Conservation (phyloP, 176 grass and related monocot species). For the Oryza nivara region DNA sequence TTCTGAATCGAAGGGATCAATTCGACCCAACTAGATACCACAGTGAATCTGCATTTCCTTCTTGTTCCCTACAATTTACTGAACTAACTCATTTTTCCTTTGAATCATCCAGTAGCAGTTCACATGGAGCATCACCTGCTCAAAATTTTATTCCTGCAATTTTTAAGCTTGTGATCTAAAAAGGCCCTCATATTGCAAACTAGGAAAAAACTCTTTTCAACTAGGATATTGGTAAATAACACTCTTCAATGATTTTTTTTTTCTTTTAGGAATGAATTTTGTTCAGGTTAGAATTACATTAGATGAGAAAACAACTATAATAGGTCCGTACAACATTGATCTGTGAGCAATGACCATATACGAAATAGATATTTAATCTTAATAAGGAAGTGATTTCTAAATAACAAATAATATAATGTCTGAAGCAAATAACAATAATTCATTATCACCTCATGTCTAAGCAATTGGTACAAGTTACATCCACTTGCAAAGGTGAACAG, state of each 20-base stretch:
- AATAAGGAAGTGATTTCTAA: constrained; percentile 4
- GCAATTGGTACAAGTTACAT: background rate
- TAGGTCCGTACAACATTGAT: background rate
- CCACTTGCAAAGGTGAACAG: constrained; percentile 18
- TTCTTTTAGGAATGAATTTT: background rate
- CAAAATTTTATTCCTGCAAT: background rate
- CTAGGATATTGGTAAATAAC: background rate
- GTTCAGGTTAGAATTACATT: background rate
- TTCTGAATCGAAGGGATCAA: constrained; percentile 1
- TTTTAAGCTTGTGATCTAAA: background rate
- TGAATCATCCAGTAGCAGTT: background rate
- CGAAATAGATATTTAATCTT: constrained; percentile 22
- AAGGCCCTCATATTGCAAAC: background rate
- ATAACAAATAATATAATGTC: background rate
- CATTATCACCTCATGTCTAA: background rate
- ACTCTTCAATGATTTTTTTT: background rate
- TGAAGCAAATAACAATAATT: background rate
- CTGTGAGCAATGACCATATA: constrained; percentile 3
- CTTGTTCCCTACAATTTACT: constrained; percentile 26
- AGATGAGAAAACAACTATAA: background rate
- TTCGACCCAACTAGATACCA: constrained; percentile 14
- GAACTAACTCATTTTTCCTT: background rate
- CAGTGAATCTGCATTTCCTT: constrained; percentile 2
- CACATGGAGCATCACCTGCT: background rate
- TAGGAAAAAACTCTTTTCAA: background rate